Evolutionary conservation across 2,329 filamentous ascomycete species (phyloP), one percentile per base, ranked within the genome.

Genomic region (Pseudogymnoascus sp.): DNA sequence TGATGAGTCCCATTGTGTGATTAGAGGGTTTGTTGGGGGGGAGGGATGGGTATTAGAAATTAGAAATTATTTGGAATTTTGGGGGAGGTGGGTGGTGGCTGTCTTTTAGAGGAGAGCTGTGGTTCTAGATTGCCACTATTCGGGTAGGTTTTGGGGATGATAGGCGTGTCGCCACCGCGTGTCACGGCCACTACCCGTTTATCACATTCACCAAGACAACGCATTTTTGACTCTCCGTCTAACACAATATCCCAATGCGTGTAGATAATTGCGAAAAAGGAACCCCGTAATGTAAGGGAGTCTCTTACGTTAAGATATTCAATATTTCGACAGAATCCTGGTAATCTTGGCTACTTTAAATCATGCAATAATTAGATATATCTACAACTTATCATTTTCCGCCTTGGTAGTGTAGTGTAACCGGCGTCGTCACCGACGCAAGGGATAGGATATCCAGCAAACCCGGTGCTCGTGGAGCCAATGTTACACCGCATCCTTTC

Each of bases 41-140:
- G 25, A n/a, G 43, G 21, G 13, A 11, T 51, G 14, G 14, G 48
- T 19, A 57, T 57, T 57, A 57, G 10, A 57, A 57, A 34, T 34
- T 57, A 57, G n/a, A n/a, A n/a, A n/a, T 57, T 57, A 57, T 57
- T 54, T 57, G n/a, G n/a, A 57, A 57, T 57, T 57, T 31, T 19
- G 48, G 34, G 48, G 21, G 23, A 25, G 43, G 48, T 31, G 48
- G 48, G 25, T 19, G 48, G 25, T 57, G 28, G 48, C n/a, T 34
- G 16, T 2, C 25, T 57, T 57, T 57, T 57, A 57, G 48, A 19
- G 13, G 48, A 4, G 48, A 31, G 48, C n/a, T 2, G 8, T 54
- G 25, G 23, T 31, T 11, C 23, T 13, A 19, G n/a, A 34, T 57
- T 57, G 48, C n/a, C 48, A 57, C 25, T 57, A 57, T 57, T 57